Conservation (phyloP, 2,329 filamentous ascomycete genomes). For the Aspergillus aculeatinus region DNA sequence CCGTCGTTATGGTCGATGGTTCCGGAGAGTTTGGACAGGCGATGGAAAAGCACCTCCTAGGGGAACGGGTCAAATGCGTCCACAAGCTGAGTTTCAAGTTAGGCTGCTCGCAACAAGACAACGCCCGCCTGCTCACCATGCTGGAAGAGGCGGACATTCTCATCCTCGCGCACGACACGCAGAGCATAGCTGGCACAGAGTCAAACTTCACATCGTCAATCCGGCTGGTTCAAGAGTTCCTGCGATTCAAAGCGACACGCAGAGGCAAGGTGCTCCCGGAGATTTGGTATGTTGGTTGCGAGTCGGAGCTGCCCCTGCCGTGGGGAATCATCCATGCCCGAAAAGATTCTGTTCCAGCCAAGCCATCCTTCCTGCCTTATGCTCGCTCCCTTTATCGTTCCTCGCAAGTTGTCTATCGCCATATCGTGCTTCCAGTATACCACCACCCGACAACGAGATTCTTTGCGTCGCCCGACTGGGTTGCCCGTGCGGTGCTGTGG, state of each 20-base stretch:
- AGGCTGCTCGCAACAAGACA: constrained; percentile 15
- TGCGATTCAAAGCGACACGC: background rate
- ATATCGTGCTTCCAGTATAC: constrained; percentile 17
- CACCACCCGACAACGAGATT: constrained; percentile 8
- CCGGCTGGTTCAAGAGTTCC: constrained; percentile 12
- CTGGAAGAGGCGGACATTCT: constrained; percentile 16
- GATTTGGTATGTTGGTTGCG: constrained; percentile 21
- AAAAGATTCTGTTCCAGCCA: constrained; percentile 11
- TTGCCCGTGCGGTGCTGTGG: constrained; percentile 15
- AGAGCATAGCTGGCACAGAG: constrained; percentile 11
- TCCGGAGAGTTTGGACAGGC: constrained; percentile 17
- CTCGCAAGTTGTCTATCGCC: constrained; percentile 16
- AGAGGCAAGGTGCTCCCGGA: constrained; percentile 13
- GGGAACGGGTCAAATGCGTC: constrained; percentile 15
- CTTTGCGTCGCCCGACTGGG: constrained; percentile 15
- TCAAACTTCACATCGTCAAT: constrained; percentile 15
- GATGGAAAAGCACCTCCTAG: constrained; percentile 10
- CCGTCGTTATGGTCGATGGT: constrained; percentile 13
- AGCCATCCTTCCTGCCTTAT: constrained; percentile 17
- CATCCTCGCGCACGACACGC: constrained; percentile 16
- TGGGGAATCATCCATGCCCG: background rate
- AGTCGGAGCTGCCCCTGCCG: constrained; percentile 12
- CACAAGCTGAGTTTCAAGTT: constrained; percentile 5
- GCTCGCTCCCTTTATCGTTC: constrained; percentile 19
- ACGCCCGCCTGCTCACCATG: background rate